Evolutionary conservation across 306 rosid species (phyloP), one percentile per base, ranked within the genome.

Genomic region (Cyclanthera cordifolia): DNA sequence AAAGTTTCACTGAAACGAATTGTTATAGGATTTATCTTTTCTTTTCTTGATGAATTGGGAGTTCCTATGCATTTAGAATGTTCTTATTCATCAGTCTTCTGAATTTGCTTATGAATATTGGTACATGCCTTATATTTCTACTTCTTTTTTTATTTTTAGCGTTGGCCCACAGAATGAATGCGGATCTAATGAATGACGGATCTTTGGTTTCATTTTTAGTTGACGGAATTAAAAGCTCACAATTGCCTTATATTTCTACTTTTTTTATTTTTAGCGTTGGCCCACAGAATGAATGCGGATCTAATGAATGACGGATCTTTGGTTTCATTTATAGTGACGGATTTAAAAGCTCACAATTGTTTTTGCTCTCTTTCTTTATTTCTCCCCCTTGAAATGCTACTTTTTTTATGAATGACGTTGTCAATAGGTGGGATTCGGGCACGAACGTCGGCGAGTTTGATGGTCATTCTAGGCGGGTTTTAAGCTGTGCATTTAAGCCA

Each of bases 381-480:
- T 63, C 2, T 20, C 23, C 32, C 13, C 1, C 23, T 25, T 30
- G 72, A 64, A 64, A 37, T 34, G 20, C 98, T 39, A 93, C 89
- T 49, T 3, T 24, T 8, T 32, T 53, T 7, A 15, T 13, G 63
- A 21, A 37, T 53, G 15, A 21, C 46, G 20, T 53, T 19, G 4
- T 48, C 34, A 46, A 46, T 28, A 91, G 99, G 94, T 93, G 96
- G 95, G 99, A 93, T 81, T 87, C 95, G 0, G 96, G 96, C 21
- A 84, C 98, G 1, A 92, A 90, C 25, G 93, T 92, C n/a, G 96
- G 98, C 21, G 98, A 92, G 71, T 92, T 92, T 56, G 98, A 92
- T 74, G 98, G 98, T 32, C 98, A 93, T 59, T 93, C 98, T 5
- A 83, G 83, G 70, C 81, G 94, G 19, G 98, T 93, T 76, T 75